phyloP scores from a whole-genome alignment of 2,329 filamentous ascomycete genomes.

The Penicillium sp. region DNA sequence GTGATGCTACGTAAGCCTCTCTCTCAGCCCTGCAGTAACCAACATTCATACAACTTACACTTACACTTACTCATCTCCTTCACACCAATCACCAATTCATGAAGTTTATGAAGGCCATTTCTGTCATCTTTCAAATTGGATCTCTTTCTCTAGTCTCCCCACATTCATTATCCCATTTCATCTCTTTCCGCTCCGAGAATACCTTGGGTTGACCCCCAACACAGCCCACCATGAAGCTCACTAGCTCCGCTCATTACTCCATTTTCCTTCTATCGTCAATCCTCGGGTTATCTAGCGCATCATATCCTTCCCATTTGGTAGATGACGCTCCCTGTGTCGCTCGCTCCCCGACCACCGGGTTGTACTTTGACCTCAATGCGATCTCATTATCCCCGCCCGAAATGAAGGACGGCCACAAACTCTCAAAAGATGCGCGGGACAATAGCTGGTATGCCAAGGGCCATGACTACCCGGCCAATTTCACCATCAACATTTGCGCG shows the following conservation, averaged over 20 bases:
- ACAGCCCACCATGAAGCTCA: conserved; percentile 33
- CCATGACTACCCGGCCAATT: conserved; percentile 50
- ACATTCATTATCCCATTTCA: conserved; percentile 5
- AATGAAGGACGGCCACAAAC: conserved; percentile 39
- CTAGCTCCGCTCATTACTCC: conserved; percentile 26
- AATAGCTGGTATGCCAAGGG: conserved; percentile 50
- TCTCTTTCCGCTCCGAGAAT: conserved; percentile 2
- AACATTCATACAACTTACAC: neutral
- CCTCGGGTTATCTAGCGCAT: conserved; percentile 26
- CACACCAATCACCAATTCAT: neutral
- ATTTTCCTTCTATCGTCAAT: conserved; percentile 34
- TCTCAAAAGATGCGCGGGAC: conserved; percentile 35
- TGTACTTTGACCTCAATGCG: conserved; percentile 62
- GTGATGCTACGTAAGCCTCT: conserved; percentile 20
- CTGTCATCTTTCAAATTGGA: neutral
- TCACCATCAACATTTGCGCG: conserved; percentile 51
- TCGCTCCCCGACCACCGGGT: conserved; percentile 57
- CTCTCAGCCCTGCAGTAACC: neutral
- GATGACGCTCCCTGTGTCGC: conserved; percentile 59
- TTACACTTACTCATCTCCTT: neutral
- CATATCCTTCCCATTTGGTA: conserved; percentile 38
- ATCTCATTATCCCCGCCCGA: conserved; percentile 52
- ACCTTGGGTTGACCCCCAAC: conserved; percentile 3
- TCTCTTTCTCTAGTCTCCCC: conserved; percentile 4
- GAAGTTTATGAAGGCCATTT: neutral